Evolutionary conservation across 768 basidiomycete species (phyloP).

Genomic region (Phylloporus rhodoxanthus): DNA sequence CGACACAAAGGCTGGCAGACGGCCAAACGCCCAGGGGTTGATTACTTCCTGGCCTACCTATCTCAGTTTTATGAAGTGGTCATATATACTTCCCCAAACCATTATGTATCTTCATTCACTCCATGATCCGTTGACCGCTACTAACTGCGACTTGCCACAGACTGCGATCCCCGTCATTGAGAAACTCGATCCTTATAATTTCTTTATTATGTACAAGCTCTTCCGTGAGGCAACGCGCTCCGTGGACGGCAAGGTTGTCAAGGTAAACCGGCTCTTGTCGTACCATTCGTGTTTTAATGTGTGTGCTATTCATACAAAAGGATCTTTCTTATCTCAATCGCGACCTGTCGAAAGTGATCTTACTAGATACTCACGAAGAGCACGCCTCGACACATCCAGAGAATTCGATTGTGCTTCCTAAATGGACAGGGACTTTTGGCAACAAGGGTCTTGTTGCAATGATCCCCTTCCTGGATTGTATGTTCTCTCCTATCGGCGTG

Average conservation of each 20-base stretch:
- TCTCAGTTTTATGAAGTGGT: slow-evolving; percentile 99
- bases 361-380: slow-evolving; percentile 80
- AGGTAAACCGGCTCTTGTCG: slow-evolving; percentile 40
- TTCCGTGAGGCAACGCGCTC: slow-evolving; percentile 89
- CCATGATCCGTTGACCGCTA: background rate
- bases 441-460: slow-evolving; percentile 79
- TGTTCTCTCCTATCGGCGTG: slow-evolving; percentile 15
- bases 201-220: slow-evolving; percentile 84
- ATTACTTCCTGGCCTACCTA: slow-evolving; percentile 96
- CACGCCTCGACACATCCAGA: slow-evolving; percentile 78
- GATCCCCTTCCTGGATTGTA: slow-evolving; percentile 96
- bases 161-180: slow-evolving; percentile 85
- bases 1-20: slow-evolving; percentile 94
- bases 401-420: slow-evolving; percentile 76
- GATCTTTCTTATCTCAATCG: slow-evolving; percentile 95
- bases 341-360: slow-evolving; percentile 82
- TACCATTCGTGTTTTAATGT: background rate
- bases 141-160: slow-evolving; percentile 35
- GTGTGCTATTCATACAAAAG: slow-evolving; percentile 28
- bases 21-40: slow-evolving; percentile 94
- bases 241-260: slow-evolving; percentile 77
- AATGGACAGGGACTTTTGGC: slow-evolving; percentile 79
- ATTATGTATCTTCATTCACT: slow-evolving; percentile 58
- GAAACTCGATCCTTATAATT: slow-evolving; percentile 90
- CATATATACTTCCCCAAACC: slow-evolving; percentile 85